Evolutionary conservation across 1,284 basidiomycete genomes (phyloP), one percentile per base, ranked within the genome.

Genomic region (Leccinum insolens): DNA sequence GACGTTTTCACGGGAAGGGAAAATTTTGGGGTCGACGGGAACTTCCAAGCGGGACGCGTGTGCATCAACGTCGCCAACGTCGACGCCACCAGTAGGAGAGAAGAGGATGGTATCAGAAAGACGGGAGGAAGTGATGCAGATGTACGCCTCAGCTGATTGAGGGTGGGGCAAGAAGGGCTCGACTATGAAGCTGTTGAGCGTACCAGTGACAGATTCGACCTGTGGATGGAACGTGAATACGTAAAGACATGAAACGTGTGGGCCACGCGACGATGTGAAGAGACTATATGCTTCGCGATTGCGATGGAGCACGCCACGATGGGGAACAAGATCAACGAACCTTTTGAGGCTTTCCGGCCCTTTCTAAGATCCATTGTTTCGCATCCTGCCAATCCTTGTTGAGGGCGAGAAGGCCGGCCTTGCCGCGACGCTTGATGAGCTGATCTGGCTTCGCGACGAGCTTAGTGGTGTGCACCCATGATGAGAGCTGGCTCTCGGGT

Each of bases 341-440:
- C 86, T 94, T 91, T 80, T 96, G 94, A 63, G 91, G 92, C 83
- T 99, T 98, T 75, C 97, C 97, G 62, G 97, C 97, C 52, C 93
- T 88, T 75, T 93, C 89, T 69, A 85, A 79, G 79, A 99, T 95
- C 97, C 97, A 99, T 67, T 88, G 84, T 75, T 88, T 92, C 25
- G 93, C 92, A 76, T 91, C 91, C 60, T 90, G 85, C 95, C 95
- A 99, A 63, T 88, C 86, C 84, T 96, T 96, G 89, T 99, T 99
- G 74, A 99, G 88, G 62, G 90, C 90, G 68, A 99, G 89, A 31
- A 99, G 88, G 73, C 97, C 97, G 39, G 96, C 95, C 89, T 99
- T 99, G 76, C 98, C 98, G 74, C 98, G 93, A 76, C 97, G 94
- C 87, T 99, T 99, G 89, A 99, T 99, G 80, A 99, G 92, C 84